phyloP scores from a whole-genome alignment of 768 basidiomycete genomes.

The Rhizopogon roseolus region DNA sequence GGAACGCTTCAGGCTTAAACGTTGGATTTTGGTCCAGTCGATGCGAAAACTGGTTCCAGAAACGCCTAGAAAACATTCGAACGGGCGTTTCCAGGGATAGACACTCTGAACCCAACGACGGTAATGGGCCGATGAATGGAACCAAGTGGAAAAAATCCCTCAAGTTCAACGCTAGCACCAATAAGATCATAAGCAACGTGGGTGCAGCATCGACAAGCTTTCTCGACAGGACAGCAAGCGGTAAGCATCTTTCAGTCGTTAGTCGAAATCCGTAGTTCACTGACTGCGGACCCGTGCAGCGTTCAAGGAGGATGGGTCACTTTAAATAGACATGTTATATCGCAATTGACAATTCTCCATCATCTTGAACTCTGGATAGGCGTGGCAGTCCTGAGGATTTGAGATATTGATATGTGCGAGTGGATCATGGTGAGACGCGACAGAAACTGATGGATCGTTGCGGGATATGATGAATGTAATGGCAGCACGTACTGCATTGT shows the following conservation, averaged over 20 bases:
- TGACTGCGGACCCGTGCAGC: background rate
- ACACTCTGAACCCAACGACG: background rate
- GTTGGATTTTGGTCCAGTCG: background rate
- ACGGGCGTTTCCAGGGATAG: background rate
- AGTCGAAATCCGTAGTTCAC: background rate
- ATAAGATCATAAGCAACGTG: background rate
- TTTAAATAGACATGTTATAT: too few relatives aligned
- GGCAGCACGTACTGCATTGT: constrained; percentile 68
- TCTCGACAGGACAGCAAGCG: background rate
- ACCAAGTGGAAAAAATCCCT: background rate
- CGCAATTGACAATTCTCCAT: constrained; percentile 90
- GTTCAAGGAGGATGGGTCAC: background rate
- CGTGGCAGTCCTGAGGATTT: constrained; percentile 74
- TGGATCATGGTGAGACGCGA: constrained; percentile 72
- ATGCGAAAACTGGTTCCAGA: background rate
- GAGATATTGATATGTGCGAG: constrained; percentile 61
- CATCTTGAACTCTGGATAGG: constrained; percentile 94
- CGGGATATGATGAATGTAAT: constrained; percentile 11
- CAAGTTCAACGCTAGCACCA: background rate
- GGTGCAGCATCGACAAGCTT: background rate
- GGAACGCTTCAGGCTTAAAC: background rate
- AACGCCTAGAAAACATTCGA: background rate
- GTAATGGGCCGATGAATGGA: background rate
- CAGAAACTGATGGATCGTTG: constrained; percentile 72
- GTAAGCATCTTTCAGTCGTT: background rate